Evolutionary conservation across 2,329 filamentous ascomycete genomes (phyloP), one percentile per base, ranked within the genome.

Genomic region (Apiospora aurea): DNA sequence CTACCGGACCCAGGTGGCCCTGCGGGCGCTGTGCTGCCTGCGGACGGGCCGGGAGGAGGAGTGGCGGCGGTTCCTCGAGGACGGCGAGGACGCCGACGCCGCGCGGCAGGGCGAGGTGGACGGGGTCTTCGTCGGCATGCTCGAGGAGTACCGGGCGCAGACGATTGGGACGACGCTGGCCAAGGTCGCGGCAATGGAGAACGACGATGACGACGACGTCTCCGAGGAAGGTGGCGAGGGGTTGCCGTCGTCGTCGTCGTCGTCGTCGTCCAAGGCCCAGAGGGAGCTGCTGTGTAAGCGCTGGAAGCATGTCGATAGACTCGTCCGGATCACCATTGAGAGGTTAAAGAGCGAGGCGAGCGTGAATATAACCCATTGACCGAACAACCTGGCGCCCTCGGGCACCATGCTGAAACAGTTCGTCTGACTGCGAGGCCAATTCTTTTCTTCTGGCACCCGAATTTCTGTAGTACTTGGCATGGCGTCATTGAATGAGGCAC

Each of bases 1-100:
- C 77, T 86, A 90, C 76, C 81, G 88, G 21, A 89, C 88, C 1
- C 85, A 90, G 76, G 86, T 88, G 14, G 88, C 87, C 6, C 75
- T 89, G 67, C 78, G 88, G 67, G 71, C 84, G 57, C 47, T 86
- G 41, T 83, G 75, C 77, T 82, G 73, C 69, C 57, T 64, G 29
- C 57, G 11, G 34, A 38, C 46, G 68, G 44, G 46, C 18, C 69
- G 44, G 72, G 69, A 79, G 1, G 75, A 79, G 11, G 80, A 82
- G 77, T 89, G 87, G 86, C 78, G 80, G 69, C 77, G 82, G 47
- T 85, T 89, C 57, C 83, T 88, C 0, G 82, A 57, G 38, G 53
- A 83, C 49, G 83, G 83, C 2, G 76, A 80, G 6, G 85, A 86
- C 69, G 87, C 86, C 69, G 86, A 85, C 4, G 82, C 83, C 73